phyloP scores from a whole-genome alignment of 805 yeast species.

The Tetrapisispora pingtungensis region DNA sequence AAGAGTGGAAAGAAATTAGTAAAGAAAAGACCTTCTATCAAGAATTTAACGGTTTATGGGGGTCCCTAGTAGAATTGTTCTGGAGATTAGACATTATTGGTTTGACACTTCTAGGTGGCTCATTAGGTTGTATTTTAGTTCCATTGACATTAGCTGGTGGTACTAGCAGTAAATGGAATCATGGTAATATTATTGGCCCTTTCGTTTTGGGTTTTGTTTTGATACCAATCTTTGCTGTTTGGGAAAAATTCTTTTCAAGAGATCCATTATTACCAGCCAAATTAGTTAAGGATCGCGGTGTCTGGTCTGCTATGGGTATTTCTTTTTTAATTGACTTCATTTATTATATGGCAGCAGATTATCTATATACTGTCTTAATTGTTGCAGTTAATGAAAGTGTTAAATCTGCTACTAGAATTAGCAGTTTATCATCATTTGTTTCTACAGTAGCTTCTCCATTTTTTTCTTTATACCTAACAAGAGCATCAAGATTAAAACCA shows the following conservation, averaged over 20 bases:
- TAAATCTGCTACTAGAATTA: constrained; percentile 56
- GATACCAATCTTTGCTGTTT: constrained; percentile 47
- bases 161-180: constrained; percentile 41
- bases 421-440: constrained; percentile 52
- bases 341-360: constrained; percentile 63
- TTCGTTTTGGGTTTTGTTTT: constrained; percentile 55
- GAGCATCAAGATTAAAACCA: constrained; percentile 43
- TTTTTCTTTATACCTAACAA: constrained; percentile 43
- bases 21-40: constrained; percentile 33
- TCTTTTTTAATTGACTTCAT: constrained; percentile 50
- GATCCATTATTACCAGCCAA: constrained; percentile 56
- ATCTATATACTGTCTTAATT: constrained; percentile 52
- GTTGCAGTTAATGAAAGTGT: constrained; percentile 52
- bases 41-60: constrained; percentile 28
- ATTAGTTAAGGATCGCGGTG: constrained; percentile 56
- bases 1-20: constrained; percentile 38
- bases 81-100: constrained; percentile 65
- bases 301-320: constrained; percentile 58
- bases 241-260: constrained; percentile 48
- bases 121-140: constrained; percentile 54
- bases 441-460: constrained; percentile 51
- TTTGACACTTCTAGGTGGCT: constrained; percentile 41
- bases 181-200: constrained; percentile 57
- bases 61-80: constrained; percentile 34
- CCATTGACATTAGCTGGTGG: constrained; percentile 78